Evolutionary conservation across 805 yeast species (phyloP), one percentile per base, ranked within the genome.

Genomic region (Starmerella asiatica): DNA sequence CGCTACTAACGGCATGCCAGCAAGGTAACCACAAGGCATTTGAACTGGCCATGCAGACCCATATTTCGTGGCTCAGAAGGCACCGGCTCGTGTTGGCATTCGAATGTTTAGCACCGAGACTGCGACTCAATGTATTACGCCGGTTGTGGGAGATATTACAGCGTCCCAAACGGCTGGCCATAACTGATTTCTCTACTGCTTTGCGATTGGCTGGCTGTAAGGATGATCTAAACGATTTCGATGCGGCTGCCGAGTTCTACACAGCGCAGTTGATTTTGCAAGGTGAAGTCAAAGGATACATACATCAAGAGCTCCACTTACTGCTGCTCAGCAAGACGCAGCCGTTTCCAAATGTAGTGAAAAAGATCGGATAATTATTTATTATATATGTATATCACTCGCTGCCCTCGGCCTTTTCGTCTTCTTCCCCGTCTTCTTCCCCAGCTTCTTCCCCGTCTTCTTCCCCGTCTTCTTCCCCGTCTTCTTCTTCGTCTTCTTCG

Each of bases 251-350:
- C 1, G 53, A 49, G 35, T 39, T 47, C 24, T 37, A 45, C 34
- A 29, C 46, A 11, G 45, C 54, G 3, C 47, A 47, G 29, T 28
- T 40, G 20, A 47, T 51, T 9, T 14, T 31, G 11, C 30, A 36
- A 3, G 54, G 54, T 18, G 40, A 46, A n/a, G 44, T 50, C 14
- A 45, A 49, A 30, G 55, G 55, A 9, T 49, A 47, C 28, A 46
- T 53, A 14, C 46, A 43, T 29, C 48, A 48, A 17, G 46, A 37
- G 14, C 23, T 38, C 27, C 36, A 38, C 15, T 43, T 45, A n/a
- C 20, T 52, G 5, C 46, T 50, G 34, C 35, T 52, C 11, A 49
- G 51, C 34, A 39, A 39, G 17, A 34, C 37, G 20, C 36, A 40
- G 24, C 52, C 56, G 21, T 52, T 52, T 38, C 56, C 54, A 2